Evolutionary conservation across 441 rosid genomes (phyloP), one percentile per base, ranked within the genome.

Genomic region (Theobroma grandiflorum): DNA sequence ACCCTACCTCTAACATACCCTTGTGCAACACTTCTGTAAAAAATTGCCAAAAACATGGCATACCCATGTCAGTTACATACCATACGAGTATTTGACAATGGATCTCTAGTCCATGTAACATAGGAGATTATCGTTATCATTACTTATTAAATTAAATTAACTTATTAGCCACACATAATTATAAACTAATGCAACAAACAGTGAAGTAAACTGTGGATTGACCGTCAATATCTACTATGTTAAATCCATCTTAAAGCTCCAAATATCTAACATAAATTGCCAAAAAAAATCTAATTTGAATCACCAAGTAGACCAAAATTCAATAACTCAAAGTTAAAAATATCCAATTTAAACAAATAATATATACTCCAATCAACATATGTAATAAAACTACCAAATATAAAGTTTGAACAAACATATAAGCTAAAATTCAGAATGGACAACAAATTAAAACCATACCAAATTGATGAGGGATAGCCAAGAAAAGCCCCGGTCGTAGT

Each of bases 361-460:
- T 2, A 31, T 31, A 31, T 61, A 12, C 18, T 61, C 65, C 33
- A 20, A 31, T 31, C 5, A 61, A 31, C 7, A 4, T 26, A 31
- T 31, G 38, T 61, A 31, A 61, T 4, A 26, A 4, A 11, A 61
- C 65, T 61, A 61, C 65, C 38, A 31, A 61, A 16, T 26, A 59
- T 59, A 26, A 59, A 26, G 26, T 4, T 26, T 59, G 26, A 31
- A 11, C 61, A 66, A 64, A 62, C 26, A 38, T 40, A 64, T 2
- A 62, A 16, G 74, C 43, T 37, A 75, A 61, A 42, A 2, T 61
- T 83, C 37, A 65, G 11, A 45, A 64, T 35, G 73, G 18, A 81
- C 79, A 82, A 16, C 61, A 77, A 70, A 53, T 55, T 80, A 75
- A 72, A 49, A 81, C 26, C 87, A 83, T 90, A 91, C 94, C 94